Evolutionary conservation across 1,284 basidiomycete species (phyloP), one percentile per base, ranked within the genome.

Genomic region (Cryptococcus sp.): DNA sequence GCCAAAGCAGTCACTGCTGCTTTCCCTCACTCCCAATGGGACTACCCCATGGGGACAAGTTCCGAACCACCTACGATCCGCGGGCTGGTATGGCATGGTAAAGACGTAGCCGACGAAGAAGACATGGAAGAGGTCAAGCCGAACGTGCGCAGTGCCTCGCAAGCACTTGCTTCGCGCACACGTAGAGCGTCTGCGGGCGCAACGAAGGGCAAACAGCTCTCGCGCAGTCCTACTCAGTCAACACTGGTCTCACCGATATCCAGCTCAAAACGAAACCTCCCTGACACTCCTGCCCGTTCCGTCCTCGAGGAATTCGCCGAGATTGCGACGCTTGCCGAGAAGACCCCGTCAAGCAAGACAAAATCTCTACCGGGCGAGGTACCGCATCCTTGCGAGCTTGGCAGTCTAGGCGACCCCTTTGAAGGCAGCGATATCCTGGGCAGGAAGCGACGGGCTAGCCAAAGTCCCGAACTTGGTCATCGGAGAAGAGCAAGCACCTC

Each of bases 251-350:
- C 70, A 3, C 74, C 74, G 20, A 71, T 68, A 16, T 73, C 72
- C 5, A 69, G 61, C 50, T 68, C 70, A 7, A 61, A 66, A 3
- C 59, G 69, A 35, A 60, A 61, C 3, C 51, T 73, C 17, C 75
- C 73, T 15, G 69, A 72, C 50, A 77, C 75, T 2, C 75, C 75
- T 0, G 73, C 75, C 8, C 65, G 75, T 40, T 70, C 68, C 10
- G 73, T 77, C 5, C 57, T 77, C 11, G 73, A 77, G 41, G 75
- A 77, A 54, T 77, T 73, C 57, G 74, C 74, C 39, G 74, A 75
- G 52, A 71, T 76, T 44, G 74, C 70, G 1, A 73, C 74, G 5
- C 53, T 67, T 15, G 64, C 69, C 3, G 71, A 71, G 25, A 70
- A 74, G 48, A 76, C 73, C 1, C 74, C 74, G 11, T 62, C 59